Conservation (phyloP, 805 yeast species). For the Candida andamanensis region DNA sequence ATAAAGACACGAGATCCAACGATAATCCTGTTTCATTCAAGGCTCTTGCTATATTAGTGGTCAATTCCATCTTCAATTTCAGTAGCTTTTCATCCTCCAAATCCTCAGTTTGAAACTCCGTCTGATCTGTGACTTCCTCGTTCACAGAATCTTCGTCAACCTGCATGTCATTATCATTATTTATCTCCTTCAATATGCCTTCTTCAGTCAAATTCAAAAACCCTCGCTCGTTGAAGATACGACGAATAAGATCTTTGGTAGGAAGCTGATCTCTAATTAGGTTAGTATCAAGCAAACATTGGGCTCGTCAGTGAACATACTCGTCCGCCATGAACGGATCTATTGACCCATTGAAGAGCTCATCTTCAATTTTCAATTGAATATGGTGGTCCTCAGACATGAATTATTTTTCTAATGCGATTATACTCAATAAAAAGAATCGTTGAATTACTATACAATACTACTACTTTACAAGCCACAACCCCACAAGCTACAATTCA, state of each 20-base stretch:
- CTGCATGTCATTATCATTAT: constrained; percentile 3
- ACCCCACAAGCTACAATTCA: constrained; percentile 4
- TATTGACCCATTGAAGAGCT: constrained; percentile 23
- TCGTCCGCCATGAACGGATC: constrained; percentile 39
- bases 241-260: constrained; percentile 52
- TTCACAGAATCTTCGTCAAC: constrained; percentile 5
- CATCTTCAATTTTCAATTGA: constrained; percentile 18
- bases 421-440: no score
- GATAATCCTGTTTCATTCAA: constrained; percentile 86
- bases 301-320: no score
- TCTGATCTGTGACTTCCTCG: constrained; percentile 6
- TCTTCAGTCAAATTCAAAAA: constrained; percentile 58
- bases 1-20: constrained; percentile 78
- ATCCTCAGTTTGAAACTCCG: constrained; percentile 9
- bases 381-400: constrained; percentile 4
- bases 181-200: constrained; percentile 37
- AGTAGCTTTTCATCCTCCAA: constrained; percentile 35
- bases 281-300: no score
- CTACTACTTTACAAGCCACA: not conserved
- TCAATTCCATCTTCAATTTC: constrained; percentile 48
- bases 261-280: constrained; percentile 35
- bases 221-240: constrained; percentile 53
- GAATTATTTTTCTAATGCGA: no score
- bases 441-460: not conserved
- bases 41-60: constrained; percentile 56